Percentiles rank a stretch among this genome's conserved stretches.
Conservation (phyloP, 2,329 filamentous ascomycete species). For the Dactylellina parvicollis region DNA sequence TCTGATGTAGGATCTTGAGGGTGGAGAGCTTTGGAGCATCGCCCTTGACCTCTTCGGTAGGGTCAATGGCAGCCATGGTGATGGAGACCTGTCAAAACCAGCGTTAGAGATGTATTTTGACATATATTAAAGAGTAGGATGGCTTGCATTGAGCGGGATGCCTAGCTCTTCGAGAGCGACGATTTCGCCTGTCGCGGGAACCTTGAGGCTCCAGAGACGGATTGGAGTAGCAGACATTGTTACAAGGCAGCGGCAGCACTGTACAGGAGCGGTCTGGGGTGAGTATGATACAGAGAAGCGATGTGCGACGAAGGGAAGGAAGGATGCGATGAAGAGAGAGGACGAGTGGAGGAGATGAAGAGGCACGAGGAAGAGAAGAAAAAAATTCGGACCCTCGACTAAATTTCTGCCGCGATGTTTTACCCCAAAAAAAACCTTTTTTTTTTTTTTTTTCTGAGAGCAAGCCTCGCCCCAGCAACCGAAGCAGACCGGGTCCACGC, state of each 20-base stretch:
- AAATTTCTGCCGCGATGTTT: constrained; percentile 46
- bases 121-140: constrained; percentile 1
- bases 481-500: constrained; percentile 2
- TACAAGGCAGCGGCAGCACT: too few species aligned
- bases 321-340: constrained; percentile 32
- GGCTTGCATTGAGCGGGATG: constrained; percentile 39
- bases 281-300: constrained; percentile 29
- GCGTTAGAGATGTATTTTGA: constrained; percentile 17
- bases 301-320: constrained; percentile 38
- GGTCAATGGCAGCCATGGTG: constrained; percentile 98
- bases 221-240: constrained; percentile 65
- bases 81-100: constrained; percentile 78
- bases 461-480: constrained; percentile 28
- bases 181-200: constrained; percentile 83
- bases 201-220: constrained; percentile 89
- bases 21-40: constrained; percentile 77
- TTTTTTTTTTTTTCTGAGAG: neutral
- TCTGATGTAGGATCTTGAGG: constrained; percentile 84
- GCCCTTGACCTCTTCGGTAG: constrained; percentile 75
- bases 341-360: constrained; percentile 48
- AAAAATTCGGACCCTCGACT: constrained; percentile 55
- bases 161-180: constrained; percentile 74
- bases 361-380: constrained; percentile 57
- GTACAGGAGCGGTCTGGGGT: too few species aligned
- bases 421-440: constrained; percentile 34